These are phyloP conservation scores for Fraxinus xanthoxyloides DNA, from an alignment of 305 asterid genomes.

Conservation along the genomic window DNA sequence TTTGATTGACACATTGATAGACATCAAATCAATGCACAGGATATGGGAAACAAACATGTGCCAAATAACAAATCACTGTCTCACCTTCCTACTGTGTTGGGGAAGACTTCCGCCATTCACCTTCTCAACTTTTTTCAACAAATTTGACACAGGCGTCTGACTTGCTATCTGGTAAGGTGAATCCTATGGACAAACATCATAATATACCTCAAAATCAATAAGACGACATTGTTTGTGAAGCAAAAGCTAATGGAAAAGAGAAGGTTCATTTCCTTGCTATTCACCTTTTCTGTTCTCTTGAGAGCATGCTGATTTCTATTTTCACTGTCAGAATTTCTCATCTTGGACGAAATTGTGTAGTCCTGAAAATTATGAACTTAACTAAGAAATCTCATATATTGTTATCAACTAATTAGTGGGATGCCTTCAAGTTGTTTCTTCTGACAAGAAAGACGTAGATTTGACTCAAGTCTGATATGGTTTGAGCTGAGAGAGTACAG, in stretches of 20 bases:
- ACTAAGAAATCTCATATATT: constrained; percentile 19
- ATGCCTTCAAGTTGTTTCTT: neutral
- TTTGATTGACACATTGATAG: neutral
- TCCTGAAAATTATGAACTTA: constrained; percentile 42
- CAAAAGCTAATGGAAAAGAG: constrained; percentile 13
- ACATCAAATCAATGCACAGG: neutral
- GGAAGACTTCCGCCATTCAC: constrained; percentile 59
- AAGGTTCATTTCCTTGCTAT: constrained; percentile 16
- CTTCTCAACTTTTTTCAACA: constrained; percentile 68
- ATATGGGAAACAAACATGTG: neutral
- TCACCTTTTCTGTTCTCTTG: constrained; percentile 62
- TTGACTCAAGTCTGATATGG: neutral
- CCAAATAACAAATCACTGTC: constrained; percentile 19
- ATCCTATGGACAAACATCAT: constrained; percentile 37
- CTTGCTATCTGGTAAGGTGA: constrained; percentile 48
- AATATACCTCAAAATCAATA: constrained; percentile 14
- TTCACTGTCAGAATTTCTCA: constrained; percentile 50
- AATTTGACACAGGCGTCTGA: constrained; percentile 71
- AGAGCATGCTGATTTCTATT: constrained; percentile 43
- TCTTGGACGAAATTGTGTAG: constrained; percentile 57
- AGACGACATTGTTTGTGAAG: constrained; percentile 10
- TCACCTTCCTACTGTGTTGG: constrained; percentile 87
- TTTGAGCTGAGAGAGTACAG: neutral
- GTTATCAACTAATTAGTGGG: constrained; percentile 1
- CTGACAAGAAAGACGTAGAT: neutral